Base-by-base conservation (phyloP, 495 filamentous ascomycete species). In the Hapsidospora chrysogenum region DNA sequence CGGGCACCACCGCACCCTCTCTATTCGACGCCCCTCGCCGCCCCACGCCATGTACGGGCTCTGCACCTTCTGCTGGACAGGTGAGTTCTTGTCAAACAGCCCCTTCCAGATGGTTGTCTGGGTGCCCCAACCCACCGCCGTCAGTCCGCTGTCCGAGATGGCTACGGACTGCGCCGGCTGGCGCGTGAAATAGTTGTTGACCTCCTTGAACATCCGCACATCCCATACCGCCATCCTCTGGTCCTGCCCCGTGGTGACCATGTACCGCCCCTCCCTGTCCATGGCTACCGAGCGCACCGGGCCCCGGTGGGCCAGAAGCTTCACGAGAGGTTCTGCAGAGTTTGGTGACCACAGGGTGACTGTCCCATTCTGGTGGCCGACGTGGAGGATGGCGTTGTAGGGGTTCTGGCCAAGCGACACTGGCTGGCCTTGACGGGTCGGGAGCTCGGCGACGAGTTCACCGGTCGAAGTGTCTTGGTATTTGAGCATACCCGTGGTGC, bases 301-400 rank as follows among this genome's bases (percentile, higher is more conserved):
- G 1, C 92, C 89, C 35, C 72, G 72, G 60, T 97, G 83, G n/a
- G 81, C 78, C n/a, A 92, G 72, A 22, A 94, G 71, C 56, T 95
- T 97, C 11, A 92, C 89, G 4, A 94, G 65, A 0, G 86, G 79
- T 9, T 80, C 81, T 17, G 74, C 65, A 2, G 76, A 77, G 33
- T 95, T 97, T 0, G 89, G 89, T n/a, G 85, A 92, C 86, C 87
- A 97, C 27, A 97, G 63, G 2, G 80, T 85, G 30, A 97, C 85
- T 3, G 78, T 80, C 41, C 89, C 89, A 48, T 95, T 95, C 50
- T 92, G 84, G 48, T 94, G 85, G 20, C 89, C 89, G 34, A 81
- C 66, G 46, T 95, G 82, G 17, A 94, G 60, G 32, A 97, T 78
- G 15, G 85, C 92, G 50, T 96, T 97, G 43, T 76, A 74, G 0